Base-by-base conservation (phyloP, 768 basidiomycete species). In the Pleurotus giganteus region DNA sequence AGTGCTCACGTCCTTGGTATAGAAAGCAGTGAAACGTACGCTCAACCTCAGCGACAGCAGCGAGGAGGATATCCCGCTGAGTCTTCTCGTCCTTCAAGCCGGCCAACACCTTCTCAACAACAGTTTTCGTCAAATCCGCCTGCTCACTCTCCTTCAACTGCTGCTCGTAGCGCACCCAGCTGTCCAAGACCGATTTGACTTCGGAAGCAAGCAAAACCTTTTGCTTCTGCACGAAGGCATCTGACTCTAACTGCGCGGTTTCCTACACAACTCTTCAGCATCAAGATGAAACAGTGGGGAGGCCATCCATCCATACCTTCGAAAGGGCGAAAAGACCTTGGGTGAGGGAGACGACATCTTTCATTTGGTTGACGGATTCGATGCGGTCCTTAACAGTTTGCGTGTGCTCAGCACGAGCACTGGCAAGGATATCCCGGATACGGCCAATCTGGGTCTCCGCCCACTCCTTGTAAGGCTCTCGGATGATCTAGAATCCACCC, bases 141-240 rank as follows among this genome's bases (percentile, higher is more conserved):
- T 99, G 97, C 77, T 99, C 94, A 66, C 83, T 89, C 79, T 99
- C 95, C 80, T 97, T 94, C 67, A 85, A 80, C 69, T 95, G 92
- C 68, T 97, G 95, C 79, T 98, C 96, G 74, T 86, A 94, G 68
- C 97, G 90, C 55, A 94, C 96, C 95, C 95, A 97, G 70, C 90
- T 91, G 79, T 98, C 97, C 54, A 99, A 84, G 36, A 98, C 95
- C 27, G 87, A 64, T 76, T 98, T 98, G 66, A 98, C 76, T 76
- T 99, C 97, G 41, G 89, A 60, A 27, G 94, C 85, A 66, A 98
- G 75, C 39, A 83, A 85, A 56, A 88, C 85, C 72, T 92, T 89
- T 78, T 99, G 97, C 63, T 85, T 82, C 68, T 93, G 91, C 43
- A 89, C 85, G 64, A 98, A 99, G 55, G 89, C 86, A 63, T 91